Evolutionary conservation across 371 early-diverging fungal genomes (phyloP).

Genomic region (Phascolomyces articulosus): DNA sequence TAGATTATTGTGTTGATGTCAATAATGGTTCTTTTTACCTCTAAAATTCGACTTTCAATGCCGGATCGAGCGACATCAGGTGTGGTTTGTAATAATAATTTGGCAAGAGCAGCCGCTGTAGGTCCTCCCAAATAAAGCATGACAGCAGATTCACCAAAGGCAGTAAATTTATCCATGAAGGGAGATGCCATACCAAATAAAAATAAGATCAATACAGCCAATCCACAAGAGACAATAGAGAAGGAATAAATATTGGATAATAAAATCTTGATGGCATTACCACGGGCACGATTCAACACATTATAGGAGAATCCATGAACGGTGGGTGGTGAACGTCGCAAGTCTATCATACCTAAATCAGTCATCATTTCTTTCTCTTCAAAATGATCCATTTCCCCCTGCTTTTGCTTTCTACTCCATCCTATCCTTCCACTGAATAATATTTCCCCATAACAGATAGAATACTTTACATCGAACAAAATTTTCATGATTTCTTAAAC

Average conservation of each 20-base stretch:
- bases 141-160: constrained; percentile 54
- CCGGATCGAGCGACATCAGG: constrained; percentile 37
- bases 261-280: constrained; percentile 31
- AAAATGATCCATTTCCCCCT: no score
- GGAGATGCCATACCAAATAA: constrained; percentile 31
- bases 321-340: constrained; percentile 38
- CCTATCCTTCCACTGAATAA: no score
- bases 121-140: constrained; percentile 56
- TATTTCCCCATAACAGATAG: no score
- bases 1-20: no score
- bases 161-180: constrained; percentile 52
- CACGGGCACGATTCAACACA: constrained; percentile 44
- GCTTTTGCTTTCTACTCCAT: background rate
- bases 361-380: no score
- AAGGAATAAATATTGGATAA: constrained; percentile 42
- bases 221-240: constrained; percentile 36
- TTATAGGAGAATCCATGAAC: constrained; percentile 53
- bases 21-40: constrained; percentile 26
- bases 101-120: constrained; percentile 43
- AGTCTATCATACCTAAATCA: constrained; percentile 14
- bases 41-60: constrained; percentile 39
- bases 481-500: constrained; percentile 59
- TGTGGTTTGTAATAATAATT: constrained; percentile 46
- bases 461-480: constrained; percentile 64
- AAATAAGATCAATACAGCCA: constrained; percentile 23